A percentile compares a stretch with the other conserved stretches of the same genome.
phyloP scores from a whole-genome alignment of 805 yeast genomes.

The Starmerella vaccinii region DNA sequence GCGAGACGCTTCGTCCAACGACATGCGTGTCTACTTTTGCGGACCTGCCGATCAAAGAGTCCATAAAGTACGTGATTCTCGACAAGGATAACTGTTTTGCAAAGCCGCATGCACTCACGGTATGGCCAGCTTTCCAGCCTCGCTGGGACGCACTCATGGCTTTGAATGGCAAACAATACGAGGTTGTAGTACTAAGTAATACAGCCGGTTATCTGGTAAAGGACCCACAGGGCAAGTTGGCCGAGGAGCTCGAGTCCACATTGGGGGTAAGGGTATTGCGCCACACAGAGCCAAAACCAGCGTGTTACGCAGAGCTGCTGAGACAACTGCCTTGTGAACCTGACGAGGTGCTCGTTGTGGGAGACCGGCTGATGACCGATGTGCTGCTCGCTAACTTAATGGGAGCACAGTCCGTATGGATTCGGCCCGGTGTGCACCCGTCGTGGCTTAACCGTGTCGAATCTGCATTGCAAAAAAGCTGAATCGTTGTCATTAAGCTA shows the following conservation, averaged over 20 bases:
- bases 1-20: conserved; percentile 22
- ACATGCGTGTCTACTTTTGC: conserved; percentile 12
- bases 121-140: conserved; percentile 60
- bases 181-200: conserved; percentile 70
- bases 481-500: not conserved
- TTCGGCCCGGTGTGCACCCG: conserved; percentile 58
- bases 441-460: conserved; percentile 20
- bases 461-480: conserved; percentile 14
- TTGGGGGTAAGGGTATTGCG: conserved; percentile 35
- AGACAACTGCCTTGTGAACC: conserved; percentile 45
- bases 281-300: conserved; percentile 32
- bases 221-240: conserved; percentile 52
- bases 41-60: conserved; percentile 17
- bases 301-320: conserved; percentile 49
- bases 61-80: conserved; percentile 65
- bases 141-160: conserved; percentile 38
- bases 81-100: conserved; percentile 97
- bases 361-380: conserved; percentile 87
- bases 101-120: conserved; percentile 61
- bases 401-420: conserved; percentile 82
- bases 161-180: conserved; percentile 41
- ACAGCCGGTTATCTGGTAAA: conserved; percentile 79
- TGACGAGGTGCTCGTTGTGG: conserved; percentile 69
- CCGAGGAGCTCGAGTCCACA: conserved; percentile 46
- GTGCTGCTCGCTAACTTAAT: conserved; percentile 86